phyloP scores from a whole-genome alignment of 2,329 filamentous ascomycete genomes.

The Sporothrix phasma region DNA sequence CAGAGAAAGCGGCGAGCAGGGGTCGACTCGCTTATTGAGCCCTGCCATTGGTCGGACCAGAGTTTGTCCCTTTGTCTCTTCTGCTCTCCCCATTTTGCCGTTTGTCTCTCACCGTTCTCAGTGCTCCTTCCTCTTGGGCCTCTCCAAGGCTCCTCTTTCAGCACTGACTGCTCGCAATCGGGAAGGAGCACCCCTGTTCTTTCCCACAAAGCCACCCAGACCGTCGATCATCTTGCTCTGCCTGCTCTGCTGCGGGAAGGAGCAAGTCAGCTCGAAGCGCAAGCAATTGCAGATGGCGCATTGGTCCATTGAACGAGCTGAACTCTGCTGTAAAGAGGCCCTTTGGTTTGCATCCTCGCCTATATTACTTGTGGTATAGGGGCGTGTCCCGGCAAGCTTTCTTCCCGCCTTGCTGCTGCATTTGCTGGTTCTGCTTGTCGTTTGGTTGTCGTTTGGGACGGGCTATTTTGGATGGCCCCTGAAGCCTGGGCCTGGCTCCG shows the following conservation, averaged over 20 bases:
- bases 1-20: background rate
- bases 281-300: background rate
- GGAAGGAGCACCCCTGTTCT: background rate
- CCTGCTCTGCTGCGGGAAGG: background rate
- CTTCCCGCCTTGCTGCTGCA: background rate
- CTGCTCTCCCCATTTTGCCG: no score
- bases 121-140: background rate
- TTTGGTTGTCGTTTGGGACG: constrained; percentile 7
- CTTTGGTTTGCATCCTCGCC: background rate
- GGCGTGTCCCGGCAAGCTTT: background rate
- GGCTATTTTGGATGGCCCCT: background rate
- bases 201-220: no score
- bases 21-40: background rate
- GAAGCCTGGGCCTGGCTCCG: background rate
- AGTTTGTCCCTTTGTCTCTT: background rate
- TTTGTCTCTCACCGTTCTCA: background rate
- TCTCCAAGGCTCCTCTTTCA: background rate
- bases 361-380: background rate
- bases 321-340: no score
- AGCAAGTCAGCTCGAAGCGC: background rate
- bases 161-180: background rate
- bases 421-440: background rate
- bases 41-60: background rate
- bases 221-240: background rate
- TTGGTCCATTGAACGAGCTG: background rate